These are phyloP conservation scores for Aspergillus quadricinctus DNA, from an alignment of 2,329 filamentous ascomycete genomes.

Conservation along the genomic window DNA sequence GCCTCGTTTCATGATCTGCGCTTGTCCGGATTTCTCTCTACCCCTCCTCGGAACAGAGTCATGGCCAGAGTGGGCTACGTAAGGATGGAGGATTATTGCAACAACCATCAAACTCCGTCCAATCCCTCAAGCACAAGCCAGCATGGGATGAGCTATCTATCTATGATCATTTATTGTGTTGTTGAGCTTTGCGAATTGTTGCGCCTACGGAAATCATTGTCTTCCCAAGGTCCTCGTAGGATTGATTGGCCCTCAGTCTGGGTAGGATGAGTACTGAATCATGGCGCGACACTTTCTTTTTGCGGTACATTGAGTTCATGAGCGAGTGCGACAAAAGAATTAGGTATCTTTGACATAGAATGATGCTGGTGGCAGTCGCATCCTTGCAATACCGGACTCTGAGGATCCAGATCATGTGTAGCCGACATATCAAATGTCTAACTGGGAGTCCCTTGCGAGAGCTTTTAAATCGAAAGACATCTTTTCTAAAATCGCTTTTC, in stretches of 20 bases:
- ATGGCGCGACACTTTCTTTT: background rate
- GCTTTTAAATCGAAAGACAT: background rate
- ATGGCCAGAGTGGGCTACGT: conserved; percentile 11
- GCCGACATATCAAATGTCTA: background rate
- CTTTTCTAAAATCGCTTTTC: background rate
- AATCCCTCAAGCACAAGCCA: conserved; percentile 8
- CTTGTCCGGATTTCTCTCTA: conserved; percentile 22
- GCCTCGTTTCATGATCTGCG: conserved; percentile 25
- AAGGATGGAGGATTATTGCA: conserved; percentile 13
- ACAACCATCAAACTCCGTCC: background rate
- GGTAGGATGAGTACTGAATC: background rate
- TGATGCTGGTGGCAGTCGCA: background rate
- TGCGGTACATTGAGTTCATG: background rate
- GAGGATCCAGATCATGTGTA: background rate
- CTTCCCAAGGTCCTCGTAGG: background rate
- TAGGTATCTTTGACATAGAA: background rate
- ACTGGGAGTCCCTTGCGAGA: background rate
- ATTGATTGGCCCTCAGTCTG: background rate
- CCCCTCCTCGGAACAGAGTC: conserved; percentile 16
- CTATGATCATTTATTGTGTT: background rate
- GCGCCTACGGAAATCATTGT: background rate
- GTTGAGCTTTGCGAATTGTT: background rate
- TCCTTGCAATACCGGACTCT: background rate
- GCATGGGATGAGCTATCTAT: background rate
- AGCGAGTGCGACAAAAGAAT: background rate